Evolutionary conservation across 768 basidiomycete species (phyloP).

Genomic region (Kwoniella sp.): DNA sequence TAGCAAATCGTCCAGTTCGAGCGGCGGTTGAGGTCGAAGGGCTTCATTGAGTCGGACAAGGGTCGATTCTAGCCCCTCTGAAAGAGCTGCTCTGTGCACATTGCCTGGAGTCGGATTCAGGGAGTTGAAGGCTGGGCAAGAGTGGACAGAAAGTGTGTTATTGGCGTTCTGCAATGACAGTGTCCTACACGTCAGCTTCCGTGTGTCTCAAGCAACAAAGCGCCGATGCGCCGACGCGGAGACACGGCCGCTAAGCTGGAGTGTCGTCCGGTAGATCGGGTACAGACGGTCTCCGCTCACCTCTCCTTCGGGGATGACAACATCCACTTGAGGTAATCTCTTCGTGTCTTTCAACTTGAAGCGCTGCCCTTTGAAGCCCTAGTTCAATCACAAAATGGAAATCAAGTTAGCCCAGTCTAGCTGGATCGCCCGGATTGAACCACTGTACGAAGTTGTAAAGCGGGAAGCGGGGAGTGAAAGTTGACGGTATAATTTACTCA

Average conservation of each 20-base stretch:
- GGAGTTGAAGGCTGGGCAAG: constrained; percentile 41
- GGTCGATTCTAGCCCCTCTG: constrained; percentile 28
- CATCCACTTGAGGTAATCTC: constrained; percentile 29
- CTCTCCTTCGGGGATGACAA: constrained; percentile 41
- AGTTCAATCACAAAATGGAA: not conserved
- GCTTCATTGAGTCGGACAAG: constrained; percentile 31
- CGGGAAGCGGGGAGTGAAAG: not conserved
- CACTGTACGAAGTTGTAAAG: too few relatives aligned
- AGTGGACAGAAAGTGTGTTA: constrained; percentile 49
- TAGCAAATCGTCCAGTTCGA: constrained; percentile 64
- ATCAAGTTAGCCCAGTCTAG: too few relatives aligned
- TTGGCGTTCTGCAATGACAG: constrained; percentile 32
- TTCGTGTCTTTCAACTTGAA: constrained; percentile 29
- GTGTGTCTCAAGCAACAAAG: too few relatives aligned
- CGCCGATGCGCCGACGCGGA: too few relatives aligned
- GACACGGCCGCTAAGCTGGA: too few relatives aligned
- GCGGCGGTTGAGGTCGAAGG: constrained; percentile 36
- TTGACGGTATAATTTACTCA: constrained; percentile 16
- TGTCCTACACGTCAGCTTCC: too few relatives aligned
- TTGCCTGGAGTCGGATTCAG: constrained; percentile 30
- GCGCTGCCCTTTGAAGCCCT: constrained; percentile 38
- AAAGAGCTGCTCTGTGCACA: constrained; percentile 13
- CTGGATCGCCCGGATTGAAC: not conserved
- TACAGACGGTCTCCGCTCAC: constrained; percentile 22
- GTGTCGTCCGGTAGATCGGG: not conserved